Evolutionary conservation across 2,329 filamentous ascomycete species (phyloP), one percentile per base, ranked within the genome.

Genomic region (Fusarium azukiicola): DNA sequence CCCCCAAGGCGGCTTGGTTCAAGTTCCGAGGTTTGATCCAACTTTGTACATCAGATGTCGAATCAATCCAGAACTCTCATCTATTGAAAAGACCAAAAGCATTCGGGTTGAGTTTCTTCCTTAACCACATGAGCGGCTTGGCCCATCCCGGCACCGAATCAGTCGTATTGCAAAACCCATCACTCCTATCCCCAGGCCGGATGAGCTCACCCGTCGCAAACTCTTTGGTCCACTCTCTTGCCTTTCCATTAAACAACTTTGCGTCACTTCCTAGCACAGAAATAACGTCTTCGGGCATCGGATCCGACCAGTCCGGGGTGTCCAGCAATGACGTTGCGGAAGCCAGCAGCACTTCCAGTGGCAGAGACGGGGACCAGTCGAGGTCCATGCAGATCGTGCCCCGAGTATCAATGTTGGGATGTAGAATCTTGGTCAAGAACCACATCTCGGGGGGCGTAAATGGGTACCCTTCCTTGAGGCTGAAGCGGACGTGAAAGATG

Each of bases 101-200:
- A 40, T 23, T 61, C 13, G 56, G 56, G 16, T 61, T 61, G n/a
- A 61, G 56, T 42, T 14, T 61, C 56, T 61, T 61, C 56, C 56
- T 61, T 10, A 14, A 21, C 56, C 56, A 61, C 56, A 61, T 61
- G 40, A 61, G 23, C 14, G 56, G 56, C 56, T 61, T 42, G 3
- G 56, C n/a, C 56, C 56, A 61, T 5, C 36, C 56, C 10, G 36
- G 56, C 9, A 61, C 56, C 11, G 14, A 19, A 40, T 42, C 36
- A 17, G 36, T 61, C 21, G 56, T 23, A 23, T 61, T 61, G 6
- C 56, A 61, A 11, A 40, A 61, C 3, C 56, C 56, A 61, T 61
- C 56, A 61, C 40, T 23, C 23, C 56, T 61, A 17, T 61, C 56
- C 6, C 56, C 56, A 42, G 56, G 56, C 12, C 56, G 36, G 40